Evolutionary conservation across 495 filamentous ascomycete genomes (phyloP), one percentile per base, ranked within the genome.

Genomic region (Amorphotheca resinae): DNA sequence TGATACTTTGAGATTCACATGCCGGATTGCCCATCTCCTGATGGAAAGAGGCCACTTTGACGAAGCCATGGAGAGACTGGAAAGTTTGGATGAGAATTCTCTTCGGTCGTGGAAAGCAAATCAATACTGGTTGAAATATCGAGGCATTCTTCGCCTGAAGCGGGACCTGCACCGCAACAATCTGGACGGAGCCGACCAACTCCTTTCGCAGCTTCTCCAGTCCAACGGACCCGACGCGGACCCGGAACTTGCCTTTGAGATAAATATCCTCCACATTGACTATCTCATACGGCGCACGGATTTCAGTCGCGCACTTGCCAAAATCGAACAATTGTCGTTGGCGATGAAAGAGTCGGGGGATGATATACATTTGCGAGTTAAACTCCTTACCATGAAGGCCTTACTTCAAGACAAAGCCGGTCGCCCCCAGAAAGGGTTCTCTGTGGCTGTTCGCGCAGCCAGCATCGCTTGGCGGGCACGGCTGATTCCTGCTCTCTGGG

Each of bases 401-500:
- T 67, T 73, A 9, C 69, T 95, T 9, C 79, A 87, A 48, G 73
- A 76, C 37, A 70, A 70, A 54, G 70, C 71, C 42, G 82, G 82
- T 14, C 77, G 80, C 4, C 76, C 87, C 0, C 77, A 87, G 44
- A 80, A 79, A 49, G 91, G 83, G 1, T 91, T 95, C 55, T 86
- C 82, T 3, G 67, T 93, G 14, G 80, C 79, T 15, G 68, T 95
- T 53, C 72, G 84, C 16, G 91, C 88, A 1, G 83, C 84, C 2
- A 79, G 68, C 55, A 77, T 85, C 23, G 79, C 87, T 1, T 76
- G 81, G 68, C 70, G 79, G 30, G 73, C 82, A 1, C 68, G 77
- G 6, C 64, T 95, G 12, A 64, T 93, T 15, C 72, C 82, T 1
- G 71, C 70, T 25, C 68, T 95, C 14, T 93, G 87, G 78, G 76